These are phyloP conservation scores for Psidium guajava DNA, from an alignment of 345 rosid genomes.

Conservation along the genomic window DNA sequence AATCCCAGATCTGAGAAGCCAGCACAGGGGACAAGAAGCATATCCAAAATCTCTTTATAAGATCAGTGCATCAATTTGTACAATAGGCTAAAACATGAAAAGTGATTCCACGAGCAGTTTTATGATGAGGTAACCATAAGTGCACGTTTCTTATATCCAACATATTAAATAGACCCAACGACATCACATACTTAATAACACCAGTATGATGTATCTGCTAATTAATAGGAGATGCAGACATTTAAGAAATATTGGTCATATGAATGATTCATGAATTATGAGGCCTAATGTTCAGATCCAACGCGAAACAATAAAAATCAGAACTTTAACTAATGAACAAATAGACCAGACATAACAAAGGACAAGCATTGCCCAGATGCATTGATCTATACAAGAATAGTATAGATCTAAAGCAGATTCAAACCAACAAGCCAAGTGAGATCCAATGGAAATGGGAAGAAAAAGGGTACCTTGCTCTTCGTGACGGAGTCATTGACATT, in stretches of 20 bases:
- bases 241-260: neutral
- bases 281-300: neutral
- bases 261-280: neutral
- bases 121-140: neutral
- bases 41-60: neutral
- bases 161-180: neutral
- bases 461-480: constrained; percentile 70
- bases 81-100: neutral
- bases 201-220: neutral
- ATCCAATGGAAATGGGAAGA: neutral
- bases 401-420: neutral
- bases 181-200: neutral
- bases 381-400: neutral
- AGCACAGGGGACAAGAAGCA: neutral
- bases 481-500: constrained; percentile 95
- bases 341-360: neutral
- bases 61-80: neutral
- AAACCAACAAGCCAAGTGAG: neutral
- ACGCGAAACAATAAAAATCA: neutral
- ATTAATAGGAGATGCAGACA: neutral
- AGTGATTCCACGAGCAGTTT: neutral
- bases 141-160: neutral
- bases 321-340: neutral
- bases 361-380: neutral
- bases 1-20: neutral